Evolutionary conservation across 2,329 filamentous ascomycete species (phyloP).

Genomic region (Magnaporthiopsis poae): DNA sequence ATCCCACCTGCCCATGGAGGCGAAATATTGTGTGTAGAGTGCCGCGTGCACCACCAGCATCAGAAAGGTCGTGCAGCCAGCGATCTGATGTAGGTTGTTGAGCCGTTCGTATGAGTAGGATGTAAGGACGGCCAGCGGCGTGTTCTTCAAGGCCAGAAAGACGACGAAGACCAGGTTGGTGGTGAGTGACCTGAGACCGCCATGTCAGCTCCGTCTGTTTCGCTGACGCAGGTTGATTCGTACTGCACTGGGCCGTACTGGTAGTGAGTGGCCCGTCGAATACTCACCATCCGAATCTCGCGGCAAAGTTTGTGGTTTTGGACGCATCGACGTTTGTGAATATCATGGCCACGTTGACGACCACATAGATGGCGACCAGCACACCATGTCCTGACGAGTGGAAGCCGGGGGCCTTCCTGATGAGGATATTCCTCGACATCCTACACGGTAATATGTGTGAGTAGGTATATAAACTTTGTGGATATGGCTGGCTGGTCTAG

Average conservation of each 20-base stretch:
- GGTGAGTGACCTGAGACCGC: conserved; percentile 18
- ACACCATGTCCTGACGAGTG: conserved; percentile 25
- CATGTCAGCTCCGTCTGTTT: neutral
- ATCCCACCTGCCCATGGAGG: conserved; percentile 16
- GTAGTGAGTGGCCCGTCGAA: too few relatives aligned
- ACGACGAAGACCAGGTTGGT: conserved; percentile 41
- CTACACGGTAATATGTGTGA: neutral
- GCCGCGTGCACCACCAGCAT: conserved; percentile 36
- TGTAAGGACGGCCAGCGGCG: conserved; percentile 43
- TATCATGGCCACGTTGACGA: conserved; percentile 20
- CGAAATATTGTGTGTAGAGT: conserved; percentile 34
- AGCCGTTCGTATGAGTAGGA: conserved; percentile 49
- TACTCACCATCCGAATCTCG: conserved; percentile 25
- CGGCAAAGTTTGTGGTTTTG: conserved; percentile 15
- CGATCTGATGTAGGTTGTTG: conserved; percentile 46
- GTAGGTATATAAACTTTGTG: neutral
- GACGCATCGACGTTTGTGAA: conserved; percentile 21
- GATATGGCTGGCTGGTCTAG: too few relatives aligned
- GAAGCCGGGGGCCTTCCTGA: conserved; percentile 23
- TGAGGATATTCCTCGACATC: conserved; percentile 20
- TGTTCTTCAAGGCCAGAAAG: conserved; percentile 49
- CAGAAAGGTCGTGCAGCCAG: conserved; percentile 39
- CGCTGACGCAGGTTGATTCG: too few relatives aligned
- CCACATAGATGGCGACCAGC: conserved; percentile 21
- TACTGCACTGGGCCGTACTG: too few relatives aligned